Evolutionary conservation across 1,139 yeast genomes (phyloP).

Genomic region (Pichia sp.): DNA sequence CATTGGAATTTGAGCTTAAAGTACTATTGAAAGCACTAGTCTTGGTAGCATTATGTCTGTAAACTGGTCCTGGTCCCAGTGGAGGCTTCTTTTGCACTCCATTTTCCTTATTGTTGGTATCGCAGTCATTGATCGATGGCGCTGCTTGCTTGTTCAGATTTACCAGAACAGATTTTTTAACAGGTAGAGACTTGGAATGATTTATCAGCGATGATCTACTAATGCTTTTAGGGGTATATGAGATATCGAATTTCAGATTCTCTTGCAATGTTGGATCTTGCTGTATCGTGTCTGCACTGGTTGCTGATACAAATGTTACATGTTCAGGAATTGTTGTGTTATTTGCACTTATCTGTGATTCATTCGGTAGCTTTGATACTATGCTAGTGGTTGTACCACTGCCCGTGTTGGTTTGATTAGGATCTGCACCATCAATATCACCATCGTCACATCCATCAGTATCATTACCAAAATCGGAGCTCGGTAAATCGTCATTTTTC

Average conservation of each 20-base stretch:
- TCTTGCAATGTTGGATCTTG: conserved; percentile 35
- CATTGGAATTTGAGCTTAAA: not conserved
- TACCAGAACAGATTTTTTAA: conserved; percentile 32
- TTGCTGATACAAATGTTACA: conserved; percentile 51
- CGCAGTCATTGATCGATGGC: not conserved
- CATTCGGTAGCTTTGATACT: not conserved
- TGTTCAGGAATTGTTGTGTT: conserved; percentile 19
- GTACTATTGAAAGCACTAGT: not conserved
- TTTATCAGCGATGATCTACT: conserved; percentile 42
- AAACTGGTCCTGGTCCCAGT: not conserved
- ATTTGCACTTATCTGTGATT: not conserved
- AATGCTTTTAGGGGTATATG: conserved; percentile 43
- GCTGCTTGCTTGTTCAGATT: not conserved
- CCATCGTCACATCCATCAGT: conserved; percentile 19
- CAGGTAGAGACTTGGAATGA: conserved; percentile 52
- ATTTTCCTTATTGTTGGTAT: conserved; percentile 15
- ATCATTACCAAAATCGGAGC: conserved; percentile 24
- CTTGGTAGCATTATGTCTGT: too few species aligned
- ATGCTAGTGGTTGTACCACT: conserved; percentile 8
- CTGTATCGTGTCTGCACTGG: conserved; percentile 47
- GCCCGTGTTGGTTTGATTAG: not conserved
- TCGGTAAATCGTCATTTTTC: conserved; percentile 12
- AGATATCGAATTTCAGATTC: conserved; percentile 37
- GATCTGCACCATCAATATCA: conserved; percentile 17
- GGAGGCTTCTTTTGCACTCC: not conserved